A percentile compares a stretch with the other conserved stretches of the same genome.
Conservation (phyloP, 2,329 filamentous ascomycete genomes). For the Phyllosticta citrichinensis region DNA sequence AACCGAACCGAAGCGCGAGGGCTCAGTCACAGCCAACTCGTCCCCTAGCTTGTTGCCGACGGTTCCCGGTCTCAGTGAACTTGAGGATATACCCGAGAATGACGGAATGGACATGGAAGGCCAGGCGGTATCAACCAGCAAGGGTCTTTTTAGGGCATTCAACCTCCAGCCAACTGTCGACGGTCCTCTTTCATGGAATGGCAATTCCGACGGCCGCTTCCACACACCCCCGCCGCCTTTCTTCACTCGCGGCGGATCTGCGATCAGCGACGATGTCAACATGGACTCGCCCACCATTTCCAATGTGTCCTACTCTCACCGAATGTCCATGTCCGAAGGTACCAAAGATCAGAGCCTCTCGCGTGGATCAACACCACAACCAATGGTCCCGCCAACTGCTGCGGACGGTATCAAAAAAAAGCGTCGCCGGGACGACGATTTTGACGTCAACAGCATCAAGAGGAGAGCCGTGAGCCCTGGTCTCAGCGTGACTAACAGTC, state of each 20-base stretch:
- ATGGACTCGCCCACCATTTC: conserved; percentile 54
- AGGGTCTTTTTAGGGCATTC: conserved; percentile 54
- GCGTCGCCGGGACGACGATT: conserved; percentile 81
- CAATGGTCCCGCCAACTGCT: conserved; percentile 27
- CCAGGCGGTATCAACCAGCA: conserved; percentile 23
- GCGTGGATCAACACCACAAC: conserved; percentile 28
- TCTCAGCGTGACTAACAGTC: conserved; percentile 83
- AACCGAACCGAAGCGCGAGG: not conserved
- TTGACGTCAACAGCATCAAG: conserved; percentile 82
- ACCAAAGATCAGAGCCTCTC: conserved; percentile 12
- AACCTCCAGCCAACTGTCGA: conserved; percentile 63
- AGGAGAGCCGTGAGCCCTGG: conserved; percentile 83
- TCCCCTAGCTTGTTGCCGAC: conserved; percentile 57
- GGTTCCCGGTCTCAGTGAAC: conserved; percentile 45
- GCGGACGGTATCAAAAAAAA: conserved; percentile 44
- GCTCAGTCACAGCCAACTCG: conserved; percentile 50
- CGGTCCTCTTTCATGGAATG: conserved; percentile 67
- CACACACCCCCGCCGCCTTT: conserved; percentile 52
- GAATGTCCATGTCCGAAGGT: conserved; percentile 16
- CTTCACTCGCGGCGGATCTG: conserved; percentile 45
- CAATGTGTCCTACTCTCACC: conserved; percentile 11
- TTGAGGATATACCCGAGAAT: conserved; percentile 64
- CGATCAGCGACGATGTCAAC: conserved; percentile 55
- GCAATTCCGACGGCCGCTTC: conserved; percentile 61
- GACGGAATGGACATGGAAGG: conserved; percentile 43